These are phyloP conservation scores for Apiospora aurea DNA, from an alignment of 2,329 filamentous ascomycete species.

Conservation along the genomic window DNA sequence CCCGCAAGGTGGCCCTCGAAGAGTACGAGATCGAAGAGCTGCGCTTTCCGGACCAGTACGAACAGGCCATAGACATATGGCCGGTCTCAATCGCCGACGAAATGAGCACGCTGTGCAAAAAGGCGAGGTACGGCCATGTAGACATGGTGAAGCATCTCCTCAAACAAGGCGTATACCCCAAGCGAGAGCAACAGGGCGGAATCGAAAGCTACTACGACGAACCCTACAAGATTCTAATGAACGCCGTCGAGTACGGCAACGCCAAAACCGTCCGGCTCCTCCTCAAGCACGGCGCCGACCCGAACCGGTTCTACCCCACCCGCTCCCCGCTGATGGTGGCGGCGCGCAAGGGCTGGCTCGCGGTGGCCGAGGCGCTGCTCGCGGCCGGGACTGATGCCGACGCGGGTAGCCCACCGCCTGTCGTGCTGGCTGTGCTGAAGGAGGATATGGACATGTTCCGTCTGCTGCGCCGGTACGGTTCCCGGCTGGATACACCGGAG, in stretches of 20 bases:
- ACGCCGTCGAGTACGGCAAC: background rate
- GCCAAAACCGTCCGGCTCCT: conserved; percentile 24
- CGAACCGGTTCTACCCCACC: background rate
- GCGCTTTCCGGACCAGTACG: background rate
- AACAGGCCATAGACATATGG: background rate
- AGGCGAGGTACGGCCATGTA: background rate
- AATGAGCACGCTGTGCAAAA: background rate
- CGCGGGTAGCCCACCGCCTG: conserved; percentile 9
- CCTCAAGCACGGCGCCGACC: conserved; percentile 26
- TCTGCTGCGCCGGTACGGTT: conserved; percentile 29
- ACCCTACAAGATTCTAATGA: background rate
- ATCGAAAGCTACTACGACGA: background rate
- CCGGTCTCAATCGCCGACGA: too few relatives aligned
- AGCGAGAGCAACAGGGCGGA: background rate
- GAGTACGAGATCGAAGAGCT: background rate
- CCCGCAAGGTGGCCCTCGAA: too few relatives aligned
- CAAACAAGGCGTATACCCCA: background rate
- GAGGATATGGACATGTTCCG: conserved; percentile 31
- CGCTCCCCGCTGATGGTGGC: background rate
- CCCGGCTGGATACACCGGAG: conserved; percentile 31
- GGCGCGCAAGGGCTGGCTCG: background rate
- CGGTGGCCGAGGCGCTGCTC: background rate
- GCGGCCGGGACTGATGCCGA: conserved; percentile 27
- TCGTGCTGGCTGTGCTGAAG: conserved; percentile 28
- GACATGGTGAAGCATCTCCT: background rate